Evolutionary conservation across 768 basidiomycete genomes (phyloP), one percentile per base, ranked within the genome.

Genomic region (Leccinum obscurum): DNA sequence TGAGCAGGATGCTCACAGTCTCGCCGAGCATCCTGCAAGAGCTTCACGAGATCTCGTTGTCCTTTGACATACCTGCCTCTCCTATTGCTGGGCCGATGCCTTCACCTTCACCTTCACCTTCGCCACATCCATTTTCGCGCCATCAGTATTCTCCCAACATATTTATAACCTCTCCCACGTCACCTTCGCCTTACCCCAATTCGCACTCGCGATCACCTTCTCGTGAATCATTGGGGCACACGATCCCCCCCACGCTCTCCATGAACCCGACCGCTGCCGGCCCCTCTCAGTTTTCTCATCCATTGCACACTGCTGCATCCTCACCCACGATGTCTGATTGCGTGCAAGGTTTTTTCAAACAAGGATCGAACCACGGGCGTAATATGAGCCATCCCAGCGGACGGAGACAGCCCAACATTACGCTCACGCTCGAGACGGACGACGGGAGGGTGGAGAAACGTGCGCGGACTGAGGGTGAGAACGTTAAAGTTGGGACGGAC

Each of bases 101-200:
- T 13, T 72, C 72, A 0, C 70, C 72, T 1, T 75, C 71, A 0
- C 73, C 71, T 0, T 75, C 71, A 0, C 69, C 68, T 2, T 71
- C 71, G 2, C 72, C 71, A 0, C 59, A 69, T 52, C 32, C 54
- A 34, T 53, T 61, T 10, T 51, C 60, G 4, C 60, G 59, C 4
- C 63, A 57, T 7, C 71, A 52, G 11, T 59, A 74, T 46, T 83
- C 79, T 56, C 88, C 89, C 9, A 87, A 89, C 64, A 90, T 92
- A 65, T 88, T 81, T 68, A 79, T 92, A 64, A 92, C 88, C 3
- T 86, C 87, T 0, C 88, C 90, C 3, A 74, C 76, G 0, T 79
- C 81, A 3, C 69, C 82, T 22, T 76, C 76, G 5, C 70, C 73
- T 1, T 61, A 64, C 46, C 11, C 55, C 4, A 26, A 48, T 30